Conservation (phyloP, 1,284 basidiomycete genomes). For the Ceratobasidium sp. region DNA sequence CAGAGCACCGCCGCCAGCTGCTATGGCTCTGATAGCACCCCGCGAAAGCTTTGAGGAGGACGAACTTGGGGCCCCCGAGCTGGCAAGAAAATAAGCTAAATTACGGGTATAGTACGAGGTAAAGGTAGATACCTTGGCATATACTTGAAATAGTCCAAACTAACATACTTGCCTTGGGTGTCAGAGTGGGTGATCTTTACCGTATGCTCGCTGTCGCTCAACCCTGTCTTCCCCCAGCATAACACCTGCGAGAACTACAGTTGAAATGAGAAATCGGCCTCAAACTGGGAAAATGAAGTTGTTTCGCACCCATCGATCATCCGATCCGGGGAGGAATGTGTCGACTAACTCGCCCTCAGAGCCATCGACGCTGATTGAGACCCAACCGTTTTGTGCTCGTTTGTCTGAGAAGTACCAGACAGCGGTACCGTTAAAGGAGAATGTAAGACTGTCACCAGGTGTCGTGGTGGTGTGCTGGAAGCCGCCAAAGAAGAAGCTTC, state of each 20-base stretch:
- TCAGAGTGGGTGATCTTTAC: constrained; percentile 19
- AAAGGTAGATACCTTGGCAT: constrained; percentile 10
- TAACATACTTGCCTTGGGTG: background rate
- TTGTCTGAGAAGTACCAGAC: constrained; percentile 30
- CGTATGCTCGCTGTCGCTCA: constrained; percentile 1
- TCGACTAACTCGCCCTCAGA: background rate
- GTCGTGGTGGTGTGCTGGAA: constrained; percentile 11
- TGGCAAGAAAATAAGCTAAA: too few species aligned
- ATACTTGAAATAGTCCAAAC: constrained; percentile 23
- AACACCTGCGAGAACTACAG: constrained; percentile 2
- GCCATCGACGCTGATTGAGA: constrained; percentile 20
- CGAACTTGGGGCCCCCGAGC: too few species aligned
- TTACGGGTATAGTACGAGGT: too few species aligned
- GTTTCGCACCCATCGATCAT: background rate
- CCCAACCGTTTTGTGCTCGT: background rate
- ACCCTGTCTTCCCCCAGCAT: constrained; percentile 9
- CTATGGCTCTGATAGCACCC: too few species aligned
- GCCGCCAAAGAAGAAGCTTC: background rate
- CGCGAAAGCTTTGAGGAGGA: too few species aligned
- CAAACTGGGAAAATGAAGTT: background rate
- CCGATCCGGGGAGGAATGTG: background rate
- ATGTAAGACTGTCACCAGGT: constrained; percentile 1
- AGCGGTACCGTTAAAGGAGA: constrained; percentile 23
- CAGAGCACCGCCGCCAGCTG: too few species aligned
- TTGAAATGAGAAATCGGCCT: background rate